Conservation (phyloP, 352 stramenopile species). For the Albugo candida region DNA sequence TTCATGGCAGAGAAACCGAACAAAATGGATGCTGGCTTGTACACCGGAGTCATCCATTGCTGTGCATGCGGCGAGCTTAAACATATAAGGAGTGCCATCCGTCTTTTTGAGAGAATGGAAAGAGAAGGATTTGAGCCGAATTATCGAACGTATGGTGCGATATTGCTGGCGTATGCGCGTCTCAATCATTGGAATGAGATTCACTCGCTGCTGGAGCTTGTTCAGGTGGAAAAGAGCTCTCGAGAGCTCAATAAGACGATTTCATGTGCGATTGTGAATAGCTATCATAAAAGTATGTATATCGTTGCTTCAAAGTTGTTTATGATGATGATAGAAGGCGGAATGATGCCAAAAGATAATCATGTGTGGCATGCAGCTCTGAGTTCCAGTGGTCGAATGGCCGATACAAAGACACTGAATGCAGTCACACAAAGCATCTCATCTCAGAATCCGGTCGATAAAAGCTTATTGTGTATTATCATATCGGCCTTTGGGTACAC, state of each 20-base stretch:
- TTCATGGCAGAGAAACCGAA: conserved; percentile 51
- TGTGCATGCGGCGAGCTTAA: conserved; percentile 32
- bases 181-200: conserved; percentile 54
- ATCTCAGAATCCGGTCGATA: conserved; percentile 21
- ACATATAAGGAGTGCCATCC: conserved; percentile 30
- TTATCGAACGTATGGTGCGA: conserved; percentile 49
- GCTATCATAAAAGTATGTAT: conserved; percentile 48
- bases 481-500: conserved; percentile 64
- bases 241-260: conserved; percentile 43
- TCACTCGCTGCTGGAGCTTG: conserved; percentile 25
- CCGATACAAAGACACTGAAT: conserved; percentile 30
- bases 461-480: conserved; percentile 63
- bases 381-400: conserved; percentile 39
- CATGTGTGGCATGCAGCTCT: conserved; percentile 40
- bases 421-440: conserved; percentile 37
- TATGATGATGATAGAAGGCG: conserved; percentile 37
- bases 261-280: conserved; percentile 54
- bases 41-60: conserved; percentile 63
- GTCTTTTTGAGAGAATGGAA: conserved; percentile 66
- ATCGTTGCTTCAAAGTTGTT: conserved; percentile 36
- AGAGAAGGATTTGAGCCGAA: conserved; percentile 30
- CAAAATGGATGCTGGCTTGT: conserved; percentile 43
- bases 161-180: conserved; percentile 43
- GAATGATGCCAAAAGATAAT: conserved; percentile 45
- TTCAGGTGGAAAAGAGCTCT: conserved; percentile 31